These are phyloP conservation scores for Cryptosporidium bovis DNA, from an alignment of 169 alveolate genomes.

Conservation along the genomic window DNA sequence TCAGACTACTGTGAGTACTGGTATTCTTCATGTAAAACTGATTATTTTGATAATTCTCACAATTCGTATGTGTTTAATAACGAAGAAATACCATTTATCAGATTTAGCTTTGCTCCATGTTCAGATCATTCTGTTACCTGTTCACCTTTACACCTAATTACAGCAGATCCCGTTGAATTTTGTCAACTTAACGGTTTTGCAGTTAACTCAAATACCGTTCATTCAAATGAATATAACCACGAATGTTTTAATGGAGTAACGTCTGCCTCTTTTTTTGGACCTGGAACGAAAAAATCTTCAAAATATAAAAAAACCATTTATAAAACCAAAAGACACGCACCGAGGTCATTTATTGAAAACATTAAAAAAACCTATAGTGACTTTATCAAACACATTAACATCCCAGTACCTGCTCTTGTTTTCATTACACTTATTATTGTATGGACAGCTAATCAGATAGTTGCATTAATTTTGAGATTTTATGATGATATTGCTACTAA, in stretches of 20 bases:
- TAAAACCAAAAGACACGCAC: not conserved
- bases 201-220: not conserved
- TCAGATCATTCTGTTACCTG: slow-evolving; percentile 47
- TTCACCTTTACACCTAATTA: slow-evolving; percentile 47
- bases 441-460: not conserved
- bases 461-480: not conserved
- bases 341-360: not conserved
- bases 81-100: slow-evolving; percentile 22
- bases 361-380: not conserved
- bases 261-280: slow-evolving; percentile 33
- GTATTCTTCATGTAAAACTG: slow-evolving; percentile 34
- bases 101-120: slow-evolving; percentile 43
- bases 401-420: slow-evolving; percentile 43
- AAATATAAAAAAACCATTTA: slow-evolving; percentile 16
- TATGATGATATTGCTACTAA: too few species aligned
- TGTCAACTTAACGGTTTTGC: slow-evolving; percentile 50
- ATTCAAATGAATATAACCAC: slow-evolving; percentile 18
- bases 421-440: slow-evolving; percentile 17
- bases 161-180: slow-evolving; percentile 49
- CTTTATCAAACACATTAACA: not conserved
- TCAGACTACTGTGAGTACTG: slow-evolving; percentile 32
- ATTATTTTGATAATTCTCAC: slow-evolving; percentile 52
- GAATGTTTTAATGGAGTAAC: slow-evolving; percentile 45
- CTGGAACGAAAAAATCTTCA: slow-evolving; percentile 32
- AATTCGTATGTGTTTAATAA: slow-evolving; percentile 33